Base-by-base conservation (phyloP, 2,329 filamentous ascomycete species). In the Trematosphaeria pertusa region DNA sequence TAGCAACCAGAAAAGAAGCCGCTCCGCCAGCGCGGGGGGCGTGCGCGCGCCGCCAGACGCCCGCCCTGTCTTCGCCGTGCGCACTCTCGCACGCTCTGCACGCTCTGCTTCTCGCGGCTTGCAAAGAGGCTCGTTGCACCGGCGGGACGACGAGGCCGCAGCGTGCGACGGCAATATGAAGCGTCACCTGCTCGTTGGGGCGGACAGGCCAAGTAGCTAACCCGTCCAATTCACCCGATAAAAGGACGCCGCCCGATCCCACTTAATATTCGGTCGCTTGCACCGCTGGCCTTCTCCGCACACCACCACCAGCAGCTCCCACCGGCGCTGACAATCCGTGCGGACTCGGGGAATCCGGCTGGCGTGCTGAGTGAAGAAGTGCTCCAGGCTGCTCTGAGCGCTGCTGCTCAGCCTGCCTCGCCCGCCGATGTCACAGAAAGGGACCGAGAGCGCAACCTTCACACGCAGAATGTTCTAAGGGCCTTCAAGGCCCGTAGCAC, bases 251-350 rank as follows among this genome's bases (percentile, higher is more conserved):
- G 57, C 57, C 52, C 59, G 43, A 55, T 50, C 51, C 58, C 58
- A 56, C 48, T 59, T 61, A 54, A 59, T 61, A 58, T 56, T 44
- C 47, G 37, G 52, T 54, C 46, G 53, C 52, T 56, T 58, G 52
- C 48, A 22, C 22, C 22, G 22, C 28, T 46, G 39, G 31, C 34
- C 48, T 46, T n/a, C 43, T 47, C 37, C 42, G 46, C 50, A 38
- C 50, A 43, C 17, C 35, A 15, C 37, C n/a, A 39, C 19, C 40
- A 31, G 24, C 24, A 20, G 34, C 12, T 24, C 39, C 45, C 37
- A 20, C 41, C 47, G 34, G 45, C 52, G n/a, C n/a, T 48, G 39
- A 40, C 35, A n/a, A 15, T 33, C 31, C 26, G 26, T 14, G 21
- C 40, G 34, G 32, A 12, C 20, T 34, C 30, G 35, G 19, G 36